These are phyloP conservation scores for Pulveroboletus sp. DNA, from an alignment of 768 basidiomycete genomes.

Conservation along the genomic window DNA sequence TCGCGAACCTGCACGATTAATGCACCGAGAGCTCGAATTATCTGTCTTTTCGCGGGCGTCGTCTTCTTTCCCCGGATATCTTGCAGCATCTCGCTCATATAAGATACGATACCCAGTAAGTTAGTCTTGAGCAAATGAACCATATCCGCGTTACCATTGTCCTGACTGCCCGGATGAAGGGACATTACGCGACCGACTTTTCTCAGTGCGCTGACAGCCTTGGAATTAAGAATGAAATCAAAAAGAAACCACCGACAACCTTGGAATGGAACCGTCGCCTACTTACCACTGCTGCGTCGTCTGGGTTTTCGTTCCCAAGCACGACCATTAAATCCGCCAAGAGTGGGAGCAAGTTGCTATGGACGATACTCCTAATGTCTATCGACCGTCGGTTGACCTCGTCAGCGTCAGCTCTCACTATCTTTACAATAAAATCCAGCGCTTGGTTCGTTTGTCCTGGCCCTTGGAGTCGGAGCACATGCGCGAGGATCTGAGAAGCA, in stretches of 20 bases:
- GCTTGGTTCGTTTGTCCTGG: constrained; percentile 53
- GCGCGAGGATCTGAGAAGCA: constrained; percentile 56
- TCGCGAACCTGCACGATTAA: constrained; percentile 69
- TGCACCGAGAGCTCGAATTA: constrained; percentile 72
- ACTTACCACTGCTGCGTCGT: constrained; percentile 42
- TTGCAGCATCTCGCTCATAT: constrained; percentile 82
- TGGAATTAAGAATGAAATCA: constrained; percentile 29
- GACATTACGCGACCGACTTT: constrained; percentile 37
- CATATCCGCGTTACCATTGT: constrained; percentile 36
- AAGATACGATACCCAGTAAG: constrained; percentile 80
- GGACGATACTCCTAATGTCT: constrained; percentile 49
- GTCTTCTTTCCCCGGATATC: constrained; percentile 78
- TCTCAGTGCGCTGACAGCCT: constrained; percentile 45
- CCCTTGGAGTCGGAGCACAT: constrained; percentile 57
- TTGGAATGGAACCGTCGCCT: background rate
- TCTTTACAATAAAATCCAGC: constrained; percentile 55
- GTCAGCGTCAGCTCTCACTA: constrained; percentile 46
- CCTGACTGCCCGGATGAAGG: constrained; percentile 23
- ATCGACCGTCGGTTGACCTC: constrained; percentile 31
- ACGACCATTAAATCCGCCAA: constrained; percentile 72
- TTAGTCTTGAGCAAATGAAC: constrained; percentile 63
- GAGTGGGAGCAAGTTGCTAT: constrained; percentile 62
- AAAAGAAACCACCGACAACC: constrained; percentile 33
- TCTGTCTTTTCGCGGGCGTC: constrained; percentile 61
- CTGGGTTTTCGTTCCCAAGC: constrained; percentile 64